Evolutionary conservation across 345 rosid species (phyloP).

Genomic region (Fremontodendron californicum): DNA sequence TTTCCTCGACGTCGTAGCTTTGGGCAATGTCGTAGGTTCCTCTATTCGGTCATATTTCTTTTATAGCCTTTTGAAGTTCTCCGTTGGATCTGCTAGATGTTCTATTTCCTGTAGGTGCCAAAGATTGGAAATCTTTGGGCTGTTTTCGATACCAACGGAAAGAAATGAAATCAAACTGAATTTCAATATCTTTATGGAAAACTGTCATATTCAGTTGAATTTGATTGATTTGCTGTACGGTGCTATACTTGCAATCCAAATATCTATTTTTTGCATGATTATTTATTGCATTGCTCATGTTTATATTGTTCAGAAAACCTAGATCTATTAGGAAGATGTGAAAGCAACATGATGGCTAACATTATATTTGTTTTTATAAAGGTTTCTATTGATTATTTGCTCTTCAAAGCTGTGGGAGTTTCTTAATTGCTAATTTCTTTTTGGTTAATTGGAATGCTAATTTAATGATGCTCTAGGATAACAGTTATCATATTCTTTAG

Average conservation of each 20-base stretch:
- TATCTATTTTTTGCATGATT: not conserved
- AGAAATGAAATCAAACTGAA: not conserved
- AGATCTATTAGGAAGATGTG: not conserved
- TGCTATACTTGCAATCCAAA: not conserved
- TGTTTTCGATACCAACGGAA: not conserved
- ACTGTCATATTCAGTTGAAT: not conserved
- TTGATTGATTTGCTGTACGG: not conserved
- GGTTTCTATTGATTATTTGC: not conserved
- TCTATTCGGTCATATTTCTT: not conserved
- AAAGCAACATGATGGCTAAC: not conserved
- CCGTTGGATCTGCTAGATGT: slow-evolving; percentile 24
- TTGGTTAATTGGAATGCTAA: not conserved
- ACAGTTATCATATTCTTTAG: not conserved
- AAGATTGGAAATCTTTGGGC: not conserved
- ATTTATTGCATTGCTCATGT: not conserved
- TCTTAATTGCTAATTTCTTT: not conserved
- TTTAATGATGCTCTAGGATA: not conserved
- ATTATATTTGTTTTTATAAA: not conserved
- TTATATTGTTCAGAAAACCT: not conserved
- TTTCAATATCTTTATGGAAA: too few relatives aligned
- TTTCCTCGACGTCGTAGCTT: slow-evolving; percentile 77
- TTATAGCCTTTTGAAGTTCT: slow-evolving; percentile 3
- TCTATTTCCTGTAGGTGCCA: not conserved
- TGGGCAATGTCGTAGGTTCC: slow-evolving; percentile 85
- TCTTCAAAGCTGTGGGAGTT: not conserved